These are phyloP conservation scores for Monilinia aucupariae DNA, from an alignment of 2,329 filamentous ascomycete species.

Conservation along the genomic window DNA sequence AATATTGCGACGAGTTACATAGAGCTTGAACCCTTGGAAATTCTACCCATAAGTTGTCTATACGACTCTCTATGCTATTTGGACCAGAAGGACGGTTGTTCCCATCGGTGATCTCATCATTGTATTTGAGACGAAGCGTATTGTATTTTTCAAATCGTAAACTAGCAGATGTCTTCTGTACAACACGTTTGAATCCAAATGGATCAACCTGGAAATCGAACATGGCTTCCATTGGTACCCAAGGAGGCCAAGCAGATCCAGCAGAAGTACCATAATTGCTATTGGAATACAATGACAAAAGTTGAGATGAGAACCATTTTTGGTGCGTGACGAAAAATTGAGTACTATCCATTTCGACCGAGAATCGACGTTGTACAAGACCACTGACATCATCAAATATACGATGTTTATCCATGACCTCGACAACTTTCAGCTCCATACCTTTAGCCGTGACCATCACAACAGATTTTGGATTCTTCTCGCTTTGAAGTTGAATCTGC, in stretches of 20 bases:
- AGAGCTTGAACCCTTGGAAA: slow-evolving; percentile 92
- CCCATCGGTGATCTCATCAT: slow-evolving; percentile 71
- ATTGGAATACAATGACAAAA: slow-evolving; percentile 88
- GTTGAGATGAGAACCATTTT: slow-evolving; percentile 78
- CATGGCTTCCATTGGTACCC: slow-evolving; percentile 98
- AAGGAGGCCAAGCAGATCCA: slow-evolving; percentile 90
- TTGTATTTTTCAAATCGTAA: slow-evolving; percentile 98
- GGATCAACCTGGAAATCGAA: slow-evolving; percentile 92
- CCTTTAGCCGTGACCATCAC: slow-evolving; percentile 94
- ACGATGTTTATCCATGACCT: slow-evolving; percentile 95
- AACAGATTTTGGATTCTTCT: slow-evolving; percentile 96
- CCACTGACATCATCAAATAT: slow-evolving; percentile 91
- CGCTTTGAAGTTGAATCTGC: slow-evolving; percentile 96
- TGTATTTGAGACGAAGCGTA: slow-evolving; percentile 91
- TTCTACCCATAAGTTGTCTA: slow-evolving; percentile 94
- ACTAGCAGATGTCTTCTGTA: slow-evolving; percentile 92
- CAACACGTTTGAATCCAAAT: slow-evolving; percentile 95
- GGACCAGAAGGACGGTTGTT: slow-evolving; percentile 47
- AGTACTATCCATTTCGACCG: slow-evolving; percentile 92
- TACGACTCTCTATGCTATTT: slow-evolving; percentile 65
- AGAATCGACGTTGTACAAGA: slow-evolving; percentile 88
- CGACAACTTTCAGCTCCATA: slow-evolving; percentile 96
- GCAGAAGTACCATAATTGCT: slow-evolving; percentile 83
- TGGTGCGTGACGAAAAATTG: slow-evolving; percentile 97
- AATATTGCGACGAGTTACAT: slow-evolving; percentile 96